Conservation (phyloP, 176 grass and related monocot species). For the Hordeum marinum region DNA sequence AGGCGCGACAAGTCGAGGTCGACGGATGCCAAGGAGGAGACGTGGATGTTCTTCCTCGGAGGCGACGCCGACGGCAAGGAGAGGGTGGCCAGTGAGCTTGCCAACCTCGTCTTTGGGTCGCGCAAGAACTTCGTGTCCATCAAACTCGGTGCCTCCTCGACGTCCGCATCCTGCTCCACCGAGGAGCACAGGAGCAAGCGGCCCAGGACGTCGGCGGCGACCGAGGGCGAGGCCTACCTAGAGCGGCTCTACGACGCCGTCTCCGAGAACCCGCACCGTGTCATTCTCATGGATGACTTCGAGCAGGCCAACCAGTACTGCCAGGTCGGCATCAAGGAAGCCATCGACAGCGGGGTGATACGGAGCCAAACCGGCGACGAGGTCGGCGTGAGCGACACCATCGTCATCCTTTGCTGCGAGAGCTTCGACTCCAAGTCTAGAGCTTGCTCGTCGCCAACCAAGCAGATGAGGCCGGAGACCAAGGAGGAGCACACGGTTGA, state of each 20-base stretch:
- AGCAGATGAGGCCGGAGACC: slow-evolving; percentile 26
- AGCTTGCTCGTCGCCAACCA: slow-evolving; percentile 42
- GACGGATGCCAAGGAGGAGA: slow-evolving; percentile 62
- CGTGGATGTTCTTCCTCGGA: slow-evolving; percentile 87
- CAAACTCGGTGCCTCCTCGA: slow-evolving; percentile 8
- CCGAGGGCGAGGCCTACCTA: slow-evolving; percentile 21
- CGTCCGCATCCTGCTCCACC: slow-evolving; percentile 26
- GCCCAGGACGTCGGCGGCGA: slow-evolving; percentile 23
- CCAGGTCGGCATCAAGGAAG: slow-evolving; percentile 54
- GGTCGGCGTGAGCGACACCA: slow-evolving; percentile 59
- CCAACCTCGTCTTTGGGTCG: slow-evolving; percentile 76
- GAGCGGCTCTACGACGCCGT: slow-evolving; percentile 59
- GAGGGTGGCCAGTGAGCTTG: slow-evolving; percentile 70
- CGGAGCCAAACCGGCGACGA: slow-evolving; percentile 32
- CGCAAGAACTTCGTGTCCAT: slow-evolving; percentile 40
- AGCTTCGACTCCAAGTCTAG: slow-evolving; percentile 47
- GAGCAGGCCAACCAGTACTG: slow-evolving; percentile 40
- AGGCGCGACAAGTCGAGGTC: slow-evolving; percentile 43
- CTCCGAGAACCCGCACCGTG: slow-evolving; percentile 51
- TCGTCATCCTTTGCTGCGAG: slow-evolving; percentile 74
- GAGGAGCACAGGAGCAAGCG: slow-evolving; percentile 57
- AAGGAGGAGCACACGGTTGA: slow-evolving; percentile 27
- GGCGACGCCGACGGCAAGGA: slow-evolving; percentile 61
- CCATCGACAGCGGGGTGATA: slow-evolving; percentile 58
- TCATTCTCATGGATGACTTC: slow-evolving; percentile 74